These are phyloP conservation scores for Erysimum cheiranthoides DNA, from an alignment of 345 rosid genomes.

Conservation along the genomic window DNA sequence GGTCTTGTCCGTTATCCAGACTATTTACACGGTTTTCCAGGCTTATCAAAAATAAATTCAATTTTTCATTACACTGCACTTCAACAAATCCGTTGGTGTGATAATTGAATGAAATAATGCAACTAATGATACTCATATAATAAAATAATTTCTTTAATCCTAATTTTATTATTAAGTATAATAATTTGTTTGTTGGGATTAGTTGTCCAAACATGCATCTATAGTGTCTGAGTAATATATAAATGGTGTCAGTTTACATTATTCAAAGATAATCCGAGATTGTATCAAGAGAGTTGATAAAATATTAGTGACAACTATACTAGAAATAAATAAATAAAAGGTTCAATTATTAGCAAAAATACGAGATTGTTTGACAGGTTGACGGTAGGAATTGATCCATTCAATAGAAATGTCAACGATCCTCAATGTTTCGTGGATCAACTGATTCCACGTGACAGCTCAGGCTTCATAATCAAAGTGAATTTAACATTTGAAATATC, in stretches of 20 bases:
- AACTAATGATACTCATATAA: neutral
- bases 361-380: conserved; percentile 11
- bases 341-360: neutral
- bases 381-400: conserved; percentile 20
- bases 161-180: conserved; percentile 4
- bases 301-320: conserved; percentile 13
- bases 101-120: neutral
- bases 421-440: conserved; percentile 17
- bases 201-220: conserved; percentile 25
- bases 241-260: neutral
- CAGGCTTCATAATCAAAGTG: conserved; percentile 13
- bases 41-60: conserved; percentile 17
- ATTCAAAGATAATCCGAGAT: neutral
- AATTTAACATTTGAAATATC: neutral
- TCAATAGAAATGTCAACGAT: conserved; percentile 24
- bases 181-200: conserved; percentile 20
- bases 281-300: neutral
- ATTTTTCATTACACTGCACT: neutral
- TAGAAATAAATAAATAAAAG: neutral
- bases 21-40: conserved; percentile 51
- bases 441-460: conserved; percentile 33
- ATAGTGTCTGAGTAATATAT: neutral
- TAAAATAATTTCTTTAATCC: neutral
- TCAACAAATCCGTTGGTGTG: neutral
- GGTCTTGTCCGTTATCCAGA: conserved; percentile 63